Conservation (phyloP, 1,139 yeast genomes). For the Taphrina populina region DNA sequence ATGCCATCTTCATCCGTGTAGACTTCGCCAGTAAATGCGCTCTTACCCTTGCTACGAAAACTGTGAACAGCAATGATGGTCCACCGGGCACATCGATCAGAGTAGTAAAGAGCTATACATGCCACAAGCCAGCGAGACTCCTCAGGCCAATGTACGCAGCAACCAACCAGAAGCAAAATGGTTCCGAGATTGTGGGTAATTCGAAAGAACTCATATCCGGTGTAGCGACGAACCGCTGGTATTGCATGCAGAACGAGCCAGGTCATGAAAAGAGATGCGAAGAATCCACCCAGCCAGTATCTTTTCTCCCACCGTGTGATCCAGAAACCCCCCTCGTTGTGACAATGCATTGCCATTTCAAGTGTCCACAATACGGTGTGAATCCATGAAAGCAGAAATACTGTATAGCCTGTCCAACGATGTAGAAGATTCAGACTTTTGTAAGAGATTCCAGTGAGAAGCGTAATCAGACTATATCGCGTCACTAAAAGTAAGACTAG, state of each 20-base stretch:
- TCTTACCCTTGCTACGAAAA: conserved; percentile 40
- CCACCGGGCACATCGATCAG: conserved; percentile 5
- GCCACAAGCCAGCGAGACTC: conserved; percentile 17
- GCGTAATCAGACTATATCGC: conserved; percentile 58
- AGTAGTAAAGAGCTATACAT: conserved; percentile 9
- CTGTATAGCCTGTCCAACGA: conserved; percentile 58
- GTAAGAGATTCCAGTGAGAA: conserved; percentile 61
- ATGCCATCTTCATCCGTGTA: conserved; percentile 37
- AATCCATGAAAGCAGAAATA: conserved; percentile 49
- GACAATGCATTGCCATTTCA: conserved; percentile 43
- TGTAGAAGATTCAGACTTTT: conserved; percentile 60
- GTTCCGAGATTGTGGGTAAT: conserved; percentile 47
- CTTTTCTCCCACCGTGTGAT: conserved; percentile 42
- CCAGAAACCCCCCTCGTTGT: conserved; percentile 47
- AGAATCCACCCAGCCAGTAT: conserved; percentile 51
- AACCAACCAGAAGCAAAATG: conserved; percentile 19
- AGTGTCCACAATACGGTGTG: conserved; percentile 43
- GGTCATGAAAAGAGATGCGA: conserved; percentile 47
- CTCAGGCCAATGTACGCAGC: conserved; percentile 30
- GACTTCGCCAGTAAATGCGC: conserved; percentile 43
- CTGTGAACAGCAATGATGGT: not conserved
- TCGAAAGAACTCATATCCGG: conserved; percentile 50
- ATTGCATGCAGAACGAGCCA: conserved; percentile 44
- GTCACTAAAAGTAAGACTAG: conserved; percentile 60
- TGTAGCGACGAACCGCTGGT: conserved; percentile 44